Base-by-base conservation (phyloP, 2,329 filamentous ascomycete genomes). In the Septoria petroselini region DNA sequence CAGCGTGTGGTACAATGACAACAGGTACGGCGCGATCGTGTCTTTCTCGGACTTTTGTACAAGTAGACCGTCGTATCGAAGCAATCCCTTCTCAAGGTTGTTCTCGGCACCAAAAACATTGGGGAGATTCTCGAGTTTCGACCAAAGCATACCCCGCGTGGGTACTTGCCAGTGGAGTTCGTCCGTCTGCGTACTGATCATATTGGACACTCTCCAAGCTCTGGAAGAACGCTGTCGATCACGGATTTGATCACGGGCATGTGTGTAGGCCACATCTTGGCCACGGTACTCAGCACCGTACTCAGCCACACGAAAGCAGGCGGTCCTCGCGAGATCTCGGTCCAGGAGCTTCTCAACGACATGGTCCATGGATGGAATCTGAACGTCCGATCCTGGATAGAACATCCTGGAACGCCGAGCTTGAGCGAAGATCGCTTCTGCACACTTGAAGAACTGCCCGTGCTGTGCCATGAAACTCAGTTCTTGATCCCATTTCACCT, bases 401-500 rank as follows among this genome's bases (percentile, higher is more conserved):
- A 57, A 51, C 1, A 54, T 29, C 2, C 11, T 37, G 4, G 35
- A 46, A 15, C 37, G 19, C 19, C 38, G 17, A 1, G 50, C 51
- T 30, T 54, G 44, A 12, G 38, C 9, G 18, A 54, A 40, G 11
- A 57, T 44, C 4, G 38, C 34, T n/a, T 34, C 35, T 17, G 44
- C 54, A 21, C 37, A 27, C 27, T 27, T 27, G 18, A 57, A 52
- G 31, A 57, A 39, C 4, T 37, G 25, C 2, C 48, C 41, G 31
- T 57, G 54, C 33, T 57, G 54, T 2, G 48, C 34, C 12, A 50
- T 41, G 18, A 50, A 44, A 1, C 71, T 66, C 0, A 79, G 54
- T 0, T 64, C 8, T 0, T 52, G 1, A 42, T 74, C 56, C 76
- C 76, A 80, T 0, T 11, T 11, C 0, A 75, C 65, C 1, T 49